Evolutionary conservation across 208 protist species (phyloP).

Genomic region (Acanthamoeba castellanii): DNA sequence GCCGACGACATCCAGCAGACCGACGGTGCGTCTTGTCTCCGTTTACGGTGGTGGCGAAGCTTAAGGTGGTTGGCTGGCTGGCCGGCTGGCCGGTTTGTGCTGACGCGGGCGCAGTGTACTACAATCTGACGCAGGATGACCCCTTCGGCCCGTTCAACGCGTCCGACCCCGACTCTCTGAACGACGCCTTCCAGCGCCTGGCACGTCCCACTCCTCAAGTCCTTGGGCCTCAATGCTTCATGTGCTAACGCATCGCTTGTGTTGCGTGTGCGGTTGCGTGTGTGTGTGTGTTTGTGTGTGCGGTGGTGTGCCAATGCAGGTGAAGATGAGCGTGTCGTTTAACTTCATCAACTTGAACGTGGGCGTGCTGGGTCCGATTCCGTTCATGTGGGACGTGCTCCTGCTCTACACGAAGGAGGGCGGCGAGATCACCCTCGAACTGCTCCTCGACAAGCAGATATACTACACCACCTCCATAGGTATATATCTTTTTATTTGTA

Average conservation of each 20-base stretch:
- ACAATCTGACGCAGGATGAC: constrained; percentile 50
- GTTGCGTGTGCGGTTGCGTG: not conserved
- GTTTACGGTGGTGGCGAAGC: not conserved
- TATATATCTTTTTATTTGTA: not conserved
- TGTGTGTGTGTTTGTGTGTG: too few relatives aligned
- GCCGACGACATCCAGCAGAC: not conserved
- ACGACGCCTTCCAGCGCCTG: constrained; percentile 58
- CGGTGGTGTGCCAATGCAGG: too few relatives aligned
- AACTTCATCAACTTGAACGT: constrained; percentile 64
- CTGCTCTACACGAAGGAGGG: constrained; percentile 13
- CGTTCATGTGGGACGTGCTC: constrained; percentile 52
- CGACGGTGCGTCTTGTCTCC: not conserved
- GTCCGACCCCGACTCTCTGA: not conserved
- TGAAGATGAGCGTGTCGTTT: constrained; percentile 57
- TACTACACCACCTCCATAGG: constrained; percentile 67
- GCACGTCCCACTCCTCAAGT: not conserved
- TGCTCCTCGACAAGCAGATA: constrained; percentile 63
- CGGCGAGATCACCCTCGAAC: not conserved
- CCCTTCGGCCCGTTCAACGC: constrained; percentile 60
- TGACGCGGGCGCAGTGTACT: not conserved
- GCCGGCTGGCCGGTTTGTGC: too few relatives aligned
- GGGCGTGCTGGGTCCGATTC: constrained; percentile 53
- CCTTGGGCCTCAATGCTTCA: not conserved
- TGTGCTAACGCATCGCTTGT: not conserved
- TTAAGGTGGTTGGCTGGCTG: not conserved